Evolutionary conservation across 2,329 filamentous ascomycete genomes (phyloP), one percentile per base, ranked within the genome.

Genomic region (Claviceps sp.): DNA sequence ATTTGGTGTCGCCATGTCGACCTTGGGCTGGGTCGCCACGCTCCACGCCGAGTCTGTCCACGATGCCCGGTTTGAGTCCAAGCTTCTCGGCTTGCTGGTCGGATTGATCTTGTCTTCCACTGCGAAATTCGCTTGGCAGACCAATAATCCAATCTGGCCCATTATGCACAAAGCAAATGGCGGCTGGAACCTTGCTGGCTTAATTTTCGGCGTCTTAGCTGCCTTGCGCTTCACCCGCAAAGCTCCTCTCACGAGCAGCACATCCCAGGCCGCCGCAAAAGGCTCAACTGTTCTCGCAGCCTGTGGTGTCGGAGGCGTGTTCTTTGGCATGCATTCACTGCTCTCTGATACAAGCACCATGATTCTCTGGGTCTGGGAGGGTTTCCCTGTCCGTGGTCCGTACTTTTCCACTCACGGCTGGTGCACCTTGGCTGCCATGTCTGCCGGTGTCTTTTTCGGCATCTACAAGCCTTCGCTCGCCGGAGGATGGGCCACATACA

Each of bases 361-460:
- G 89, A 96, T 97, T 53, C 77, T 90, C 16, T 98, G 93, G 93
- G 88, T 88, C 2, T 98, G 93, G 93, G 89, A 96, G 60, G 93
- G 93, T 6, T 98, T 86, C 61, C 93, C 93, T 14, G 80, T 97
- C 42, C 82, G 86, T 48, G 93, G 93, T 6, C 93, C 93, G 2
- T 80, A 93, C 48, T 81, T 89, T 55, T 88, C 84, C 47, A 88
- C 89, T n/a, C 89, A 97, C 62, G 93, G 90, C 51, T 88, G 87
- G 61, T 80, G 85, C 65, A 96, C 89, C 1, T 79, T 96, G 50
- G 77, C 86, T 51, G 84, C 84, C 54, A 98, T 98, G 93, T 88
- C 86, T 30, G 71, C 75, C 42, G 93, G 93, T 51, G 73, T 95
- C 20, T 65, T 88, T 14, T 72, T 85, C 38, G 89, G 91, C n/a